phyloP scores from a whole-genome alignment of 2,329 filamentous ascomycete genomes.

The Apiospora sp. region DNA sequence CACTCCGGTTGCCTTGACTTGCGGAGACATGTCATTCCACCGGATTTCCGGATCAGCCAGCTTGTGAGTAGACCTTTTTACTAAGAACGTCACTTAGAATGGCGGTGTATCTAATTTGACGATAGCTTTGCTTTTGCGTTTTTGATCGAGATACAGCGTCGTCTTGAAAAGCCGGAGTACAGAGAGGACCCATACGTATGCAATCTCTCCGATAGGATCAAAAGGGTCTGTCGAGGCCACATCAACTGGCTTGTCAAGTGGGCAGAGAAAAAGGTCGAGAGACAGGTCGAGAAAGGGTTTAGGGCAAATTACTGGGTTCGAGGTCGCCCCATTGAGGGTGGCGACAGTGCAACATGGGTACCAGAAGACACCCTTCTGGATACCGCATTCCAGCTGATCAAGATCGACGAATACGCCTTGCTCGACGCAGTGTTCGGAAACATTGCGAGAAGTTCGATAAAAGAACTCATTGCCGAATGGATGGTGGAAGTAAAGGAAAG shows the following conservation, averaged over 20 bases:
- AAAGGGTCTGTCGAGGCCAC: background rate
- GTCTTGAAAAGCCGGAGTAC: background rate
- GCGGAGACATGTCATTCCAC: background rate
- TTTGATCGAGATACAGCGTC: background rate
- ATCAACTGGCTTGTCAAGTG: background rate
- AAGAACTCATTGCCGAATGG: background rate
- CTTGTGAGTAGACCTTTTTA: background rate
- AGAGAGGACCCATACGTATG: background rate
- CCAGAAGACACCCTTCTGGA: background rate
- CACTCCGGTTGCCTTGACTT: background rate
- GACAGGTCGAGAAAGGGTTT: background rate
- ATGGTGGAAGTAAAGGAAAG: background rate
- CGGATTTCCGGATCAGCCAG: background rate
- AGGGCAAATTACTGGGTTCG: background rate
- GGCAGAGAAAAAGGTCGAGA: background rate
- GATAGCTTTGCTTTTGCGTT: background rate
- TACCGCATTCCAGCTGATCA: background rate
- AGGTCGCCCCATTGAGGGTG: background rate
- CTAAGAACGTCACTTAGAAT: no score
- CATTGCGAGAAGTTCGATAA: no score
- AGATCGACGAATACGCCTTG: background rate
- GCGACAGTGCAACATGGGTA: background rate
- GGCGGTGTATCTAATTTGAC: background rate
- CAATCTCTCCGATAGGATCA: background rate
- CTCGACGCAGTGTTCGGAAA: background rate